Percentiles rank a stretch among this genome's conserved stretches.
Conservation (phyloP, 2,329 filamentous ascomycete species). For the Arachnomyces sp. region DNA sequence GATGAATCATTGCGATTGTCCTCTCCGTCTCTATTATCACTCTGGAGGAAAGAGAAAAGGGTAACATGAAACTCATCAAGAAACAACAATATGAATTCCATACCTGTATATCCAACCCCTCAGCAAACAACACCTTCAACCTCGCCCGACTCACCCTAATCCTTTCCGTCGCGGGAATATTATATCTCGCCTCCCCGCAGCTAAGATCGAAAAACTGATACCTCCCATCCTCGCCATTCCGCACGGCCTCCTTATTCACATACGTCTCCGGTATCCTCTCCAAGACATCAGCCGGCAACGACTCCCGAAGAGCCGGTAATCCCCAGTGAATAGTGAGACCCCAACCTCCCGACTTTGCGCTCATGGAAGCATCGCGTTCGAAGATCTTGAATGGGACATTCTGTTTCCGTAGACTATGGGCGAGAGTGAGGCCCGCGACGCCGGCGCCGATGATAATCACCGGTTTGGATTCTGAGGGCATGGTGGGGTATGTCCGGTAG, state of each 20-base stretch:
- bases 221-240: conserved; percentile 39
- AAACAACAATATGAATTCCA: background rate
- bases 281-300: conserved; percentile 45
- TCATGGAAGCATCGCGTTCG: background rate
- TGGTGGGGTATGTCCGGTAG: too few species aligned
- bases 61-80: too few species aligned
- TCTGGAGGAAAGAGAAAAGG: too few species aligned
- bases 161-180: conserved; percentile 38
- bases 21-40: too few species aligned
- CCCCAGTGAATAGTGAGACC: conserved; percentile 59
- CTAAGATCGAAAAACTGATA: conserved; percentile 53
- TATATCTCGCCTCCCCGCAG: conserved; percentile 41
- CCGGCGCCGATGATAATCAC: conserved; percentile 2
- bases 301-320: conserved; percentile 43
- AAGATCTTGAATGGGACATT: conserved; percentile 1
- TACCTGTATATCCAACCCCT: conserved; percentile 43
- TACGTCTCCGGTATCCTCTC: conserved; percentile 43
- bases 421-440: conserved; percentile 2
- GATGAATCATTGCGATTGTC: too few species aligned
- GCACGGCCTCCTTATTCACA: conserved; percentile 47
- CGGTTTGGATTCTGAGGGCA: too few species aligned
- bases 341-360: conserved; percentile 28
- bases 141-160: conserved; percentile 44
- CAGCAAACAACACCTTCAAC: conserved; percentile 40
- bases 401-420: background rate